phyloP scores from a whole-genome alignment of 495 filamentous ascomycete genomes.

The Cercophora newfieldiana region DNA sequence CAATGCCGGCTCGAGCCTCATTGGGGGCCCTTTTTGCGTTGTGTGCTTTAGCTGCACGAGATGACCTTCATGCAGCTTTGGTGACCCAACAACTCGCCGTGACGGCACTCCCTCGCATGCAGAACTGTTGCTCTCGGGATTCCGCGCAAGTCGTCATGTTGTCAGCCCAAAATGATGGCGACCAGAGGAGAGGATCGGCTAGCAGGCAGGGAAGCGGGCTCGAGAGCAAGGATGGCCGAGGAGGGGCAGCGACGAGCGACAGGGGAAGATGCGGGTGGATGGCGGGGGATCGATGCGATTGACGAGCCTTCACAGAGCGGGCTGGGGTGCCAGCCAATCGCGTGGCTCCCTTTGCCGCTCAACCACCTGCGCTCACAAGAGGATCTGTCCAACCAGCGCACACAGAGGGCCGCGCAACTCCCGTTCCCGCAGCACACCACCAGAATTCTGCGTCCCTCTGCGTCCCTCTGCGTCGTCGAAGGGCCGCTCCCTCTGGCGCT shows the following conservation, averaged over 20 bases:
- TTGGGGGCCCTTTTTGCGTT: slow-evolving; percentile 16
- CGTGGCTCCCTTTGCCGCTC: slow-evolving; percentile 28
- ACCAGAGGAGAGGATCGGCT: neutral
- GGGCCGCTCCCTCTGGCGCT: slow-evolving; percentile 28
- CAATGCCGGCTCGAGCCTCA: slow-evolving; percentile 12
- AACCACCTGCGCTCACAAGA: slow-evolving; percentile 13
- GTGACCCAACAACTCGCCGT: slow-evolving; percentile 12
- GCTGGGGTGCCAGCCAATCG: slow-evolving; percentile 30
- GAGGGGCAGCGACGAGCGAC: slow-evolving; percentile 13
- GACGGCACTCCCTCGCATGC: slow-evolving; percentile 6
- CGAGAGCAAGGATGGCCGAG: neutral
- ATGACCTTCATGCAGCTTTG: slow-evolving; percentile 13
- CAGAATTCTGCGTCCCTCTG: slow-evolving; percentile 1
- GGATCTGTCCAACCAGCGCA: slow-evolving; percentile 28
- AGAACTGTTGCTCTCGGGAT: slow-evolving; percentile 1
- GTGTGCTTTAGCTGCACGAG: slow-evolving; percentile 12
- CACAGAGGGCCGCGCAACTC: slow-evolving; percentile 14
- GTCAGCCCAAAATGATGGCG: neutral
- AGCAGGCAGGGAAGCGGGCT: neutral
- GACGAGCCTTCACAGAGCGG: slow-evolving; percentile 1
- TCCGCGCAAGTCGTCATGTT: neutral
- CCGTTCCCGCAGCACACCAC: slow-evolving; percentile 14
- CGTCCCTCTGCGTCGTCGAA: neutral
- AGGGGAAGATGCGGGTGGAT: slow-evolving; percentile 25
- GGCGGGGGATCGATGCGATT: slow-evolving; percentile 24